phyloP scores from a whole-genome alignment of 345 rosid genomes.

The Gossypium longicalyx region DNA sequence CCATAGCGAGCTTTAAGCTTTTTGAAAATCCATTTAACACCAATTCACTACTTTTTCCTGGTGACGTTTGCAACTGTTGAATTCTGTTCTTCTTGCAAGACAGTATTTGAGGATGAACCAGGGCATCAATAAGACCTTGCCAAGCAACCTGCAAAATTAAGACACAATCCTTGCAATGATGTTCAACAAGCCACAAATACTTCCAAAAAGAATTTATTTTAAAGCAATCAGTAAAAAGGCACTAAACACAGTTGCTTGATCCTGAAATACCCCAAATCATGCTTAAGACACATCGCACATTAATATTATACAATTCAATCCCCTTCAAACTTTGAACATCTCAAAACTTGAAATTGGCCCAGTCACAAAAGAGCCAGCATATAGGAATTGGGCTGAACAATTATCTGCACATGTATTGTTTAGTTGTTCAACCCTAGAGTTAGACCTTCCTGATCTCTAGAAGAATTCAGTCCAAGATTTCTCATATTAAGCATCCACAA shows the following conservation, averaged over 20 bases:
- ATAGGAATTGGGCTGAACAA: background rate
- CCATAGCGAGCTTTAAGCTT: conserved; percentile 53
- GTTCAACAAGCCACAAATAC: conserved; percentile 3
- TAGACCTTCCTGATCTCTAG: background rate
- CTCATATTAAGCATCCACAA: background rate
- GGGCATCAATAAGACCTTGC: conserved; percentile 57
- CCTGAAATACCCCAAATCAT: background rate
- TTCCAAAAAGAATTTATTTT: background rate
- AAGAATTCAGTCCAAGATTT: background rate
- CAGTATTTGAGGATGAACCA: conserved; percentile 25
- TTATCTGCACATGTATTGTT: background rate
- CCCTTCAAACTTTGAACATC: background rate
- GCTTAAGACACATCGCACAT: background rate
- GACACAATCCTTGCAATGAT: background rate
- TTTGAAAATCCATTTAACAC: conserved; percentile 28
- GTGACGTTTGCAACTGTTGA: conserved; percentile 13
- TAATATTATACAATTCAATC: background rate
- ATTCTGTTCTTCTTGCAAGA: conserved; percentile 21
- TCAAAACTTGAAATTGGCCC: background rate
- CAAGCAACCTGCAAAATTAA: conserved; percentile 47
- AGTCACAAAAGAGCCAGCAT: background rate
- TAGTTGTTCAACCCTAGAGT: background rate
- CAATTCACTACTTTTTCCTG: conserved; percentile 19
- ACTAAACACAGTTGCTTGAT: background rate
- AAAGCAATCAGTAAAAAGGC: background rate